phyloP scores from a whole-genome alignment of 2,329 filamentous ascomycete genomes.

The Colletotrichum sp. region DNA sequence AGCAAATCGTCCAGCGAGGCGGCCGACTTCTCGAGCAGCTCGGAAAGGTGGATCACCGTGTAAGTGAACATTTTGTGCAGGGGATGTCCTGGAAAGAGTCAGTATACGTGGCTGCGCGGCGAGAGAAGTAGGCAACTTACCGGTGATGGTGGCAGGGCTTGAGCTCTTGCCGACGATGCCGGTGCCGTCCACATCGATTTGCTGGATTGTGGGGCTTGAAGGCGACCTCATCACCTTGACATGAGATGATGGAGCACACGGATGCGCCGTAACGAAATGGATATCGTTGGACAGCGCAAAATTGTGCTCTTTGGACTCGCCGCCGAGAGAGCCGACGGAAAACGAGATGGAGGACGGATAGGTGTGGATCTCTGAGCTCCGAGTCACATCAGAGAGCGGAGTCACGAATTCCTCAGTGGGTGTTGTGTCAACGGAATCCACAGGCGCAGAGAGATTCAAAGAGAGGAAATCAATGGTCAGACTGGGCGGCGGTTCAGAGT shows the following conservation, averaged over 20 bases:
- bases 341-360: constrained; percentile 49
- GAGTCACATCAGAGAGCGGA: constrained; percentile 39
- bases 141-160: constrained; percentile 52
- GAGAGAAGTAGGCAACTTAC: constrained; percentile 35
- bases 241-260: constrained; percentile 63
- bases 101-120: constrained; percentile 14
- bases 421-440: constrained; percentile 50
- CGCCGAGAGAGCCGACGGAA: constrained; percentile 41
- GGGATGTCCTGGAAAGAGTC: constrained; percentile 55
- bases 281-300: constrained; percentile 62
- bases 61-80: constrained; percentile 69
- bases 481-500: constrained; percentile 51
- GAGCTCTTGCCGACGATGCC: constrained; percentile 48
- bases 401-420: constrained; percentile 47
- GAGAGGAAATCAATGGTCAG: constrained; percentile 55
- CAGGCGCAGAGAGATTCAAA: constrained; percentile 52
- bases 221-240: constrained; percentile 65
- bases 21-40: constrained; percentile 54
- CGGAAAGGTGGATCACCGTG: constrained; percentile 62
- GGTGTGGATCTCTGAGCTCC: constrained; percentile 34
- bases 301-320: constrained; percentile 44
- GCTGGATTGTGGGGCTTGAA: constrained; percentile 63
- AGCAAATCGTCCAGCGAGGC: constrained; percentile 55
- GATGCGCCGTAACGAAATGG: constrained; percentile 70
- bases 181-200: constrained; percentile 57